These are phyloP conservation scores for Exophiala spinifera DNA, from an alignment of 2,329 filamentous ascomycete genomes.

Conservation along the genomic window DNA sequence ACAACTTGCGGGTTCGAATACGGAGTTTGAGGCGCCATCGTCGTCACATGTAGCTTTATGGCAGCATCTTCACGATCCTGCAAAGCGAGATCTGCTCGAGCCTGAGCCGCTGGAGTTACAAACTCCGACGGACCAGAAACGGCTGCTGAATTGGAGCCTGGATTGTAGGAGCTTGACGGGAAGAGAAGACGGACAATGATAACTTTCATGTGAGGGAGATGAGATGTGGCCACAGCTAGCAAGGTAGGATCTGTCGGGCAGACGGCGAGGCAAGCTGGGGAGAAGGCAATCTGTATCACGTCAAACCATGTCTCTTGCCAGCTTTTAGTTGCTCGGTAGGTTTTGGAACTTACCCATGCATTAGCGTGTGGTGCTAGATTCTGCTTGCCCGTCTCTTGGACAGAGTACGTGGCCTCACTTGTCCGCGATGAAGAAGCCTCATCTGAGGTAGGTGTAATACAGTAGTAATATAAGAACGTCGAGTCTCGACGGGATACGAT, in stretches of 20 bases:
- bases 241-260: slow-evolving; percentile 55
- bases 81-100: slow-evolving; percentile 31
- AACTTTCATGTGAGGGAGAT: slow-evolving; percentile 61
- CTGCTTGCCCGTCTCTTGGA: slow-evolving; percentile 51
- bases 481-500: slow-evolving; percentile 57
- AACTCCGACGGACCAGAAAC: slow-evolving; percentile 7
- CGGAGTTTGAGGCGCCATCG: slow-evolving; percentile 60
- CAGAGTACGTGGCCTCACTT: slow-evolving; percentile 31
- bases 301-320: neutral
- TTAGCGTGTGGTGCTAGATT: slow-evolving; percentile 61
- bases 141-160: slow-evolving; percentile 1
- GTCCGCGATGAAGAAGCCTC: slow-evolving; percentile 18
- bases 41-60: slow-evolving; percentile 58
- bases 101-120: slow-evolving; percentile 19
- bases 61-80: slow-evolving; percentile 59
- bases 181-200: slow-evolving; percentile 58
- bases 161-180: slow-evolving; percentile 35
- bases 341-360: slow-evolving; percentile 44
- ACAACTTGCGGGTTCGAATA: slow-evolving; percentile 61
- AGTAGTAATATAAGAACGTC: slow-evolving; percentile 57
- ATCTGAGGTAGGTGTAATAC: slow-evolving; percentile 24
- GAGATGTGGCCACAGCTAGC: slow-evolving; percentile 59
- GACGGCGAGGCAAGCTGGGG: slow-evolving; percentile 55
- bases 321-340: neutral
- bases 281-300: slow-evolving; percentile 49